These are phyloP conservation scores for Mortierella antarctica DNA, from an alignment of 192 early-diverging fungal genomes.

Conservation along the genomic window DNA sequence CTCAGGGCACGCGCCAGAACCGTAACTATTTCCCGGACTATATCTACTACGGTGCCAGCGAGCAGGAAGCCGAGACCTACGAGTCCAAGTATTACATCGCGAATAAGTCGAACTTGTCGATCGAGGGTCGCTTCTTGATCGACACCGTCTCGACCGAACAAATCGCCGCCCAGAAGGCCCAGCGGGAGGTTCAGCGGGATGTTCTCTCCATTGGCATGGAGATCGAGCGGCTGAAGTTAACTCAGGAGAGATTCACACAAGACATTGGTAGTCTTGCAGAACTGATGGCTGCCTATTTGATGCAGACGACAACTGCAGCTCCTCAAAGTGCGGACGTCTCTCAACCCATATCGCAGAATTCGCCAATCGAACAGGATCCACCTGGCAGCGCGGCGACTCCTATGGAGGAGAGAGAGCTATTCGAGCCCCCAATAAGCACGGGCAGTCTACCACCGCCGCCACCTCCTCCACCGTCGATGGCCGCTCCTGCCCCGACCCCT, in stretches of 20 bases:
- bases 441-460: not conserved
- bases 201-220: slow-evolving; percentile 11
- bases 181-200: slow-evolving; percentile 21
- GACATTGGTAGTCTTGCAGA: slow-evolving; percentile 16
- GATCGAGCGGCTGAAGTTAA: slow-evolving; percentile 11
- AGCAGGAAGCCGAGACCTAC: slow-evolving; percentile 44
- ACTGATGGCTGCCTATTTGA: slow-evolving; percentile 14
- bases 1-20: slow-evolving; percentile 31
- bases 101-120: slow-evolving; percentile 41
- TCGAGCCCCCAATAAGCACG: too few species aligned
- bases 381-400: slow-evolving; percentile 9
- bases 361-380: slow-evolving; percentile 25
- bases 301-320: slow-evolving; percentile 5
- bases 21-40: slow-evolving; percentile 49
- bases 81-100: slow-evolving; percentile 38
- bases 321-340: not conserved
- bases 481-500: too few species aligned
- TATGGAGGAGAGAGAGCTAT: not conserved
- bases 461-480: not conserved
- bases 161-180: slow-evolving; percentile 5
- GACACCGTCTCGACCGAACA: slow-evolving; percentile 32
- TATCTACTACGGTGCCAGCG: slow-evolving; percentile 47
- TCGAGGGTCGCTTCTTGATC: slow-evolving; percentile 44
- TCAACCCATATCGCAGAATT: not conserved
- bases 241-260: slow-evolving; percentile 22